A percentile compares a stretch with the other conserved stretches of the same genome.
Evolutionary conservation across 371 early-diverging fungal species (phyloP).

Genomic region (Lichtheimia corymbifera): DNA sequence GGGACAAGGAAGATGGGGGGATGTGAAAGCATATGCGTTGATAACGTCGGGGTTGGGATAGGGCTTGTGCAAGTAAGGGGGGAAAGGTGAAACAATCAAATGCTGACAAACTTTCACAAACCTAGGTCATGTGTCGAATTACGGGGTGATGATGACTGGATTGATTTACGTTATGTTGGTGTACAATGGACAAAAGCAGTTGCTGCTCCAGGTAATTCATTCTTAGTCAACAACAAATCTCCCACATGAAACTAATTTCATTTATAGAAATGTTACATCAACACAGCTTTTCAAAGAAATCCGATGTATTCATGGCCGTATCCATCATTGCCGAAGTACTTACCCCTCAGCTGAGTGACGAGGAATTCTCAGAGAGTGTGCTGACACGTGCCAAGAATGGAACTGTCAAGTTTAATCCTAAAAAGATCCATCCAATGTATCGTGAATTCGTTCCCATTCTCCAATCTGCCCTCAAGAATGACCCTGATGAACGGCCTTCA

Average conservation of each 20-base stretch:
- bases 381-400: conserved; percentile 15
- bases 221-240: not conserved
- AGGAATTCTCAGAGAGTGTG: conserved; percentile 19
- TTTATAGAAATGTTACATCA: conserved; percentile 25
- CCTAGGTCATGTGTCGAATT: too few relatives aligned
- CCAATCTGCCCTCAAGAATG: not conserved
- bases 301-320: conserved; percentile 43
- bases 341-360: conserved; percentile 24
- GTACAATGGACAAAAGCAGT: conserved; percentile 39
- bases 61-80: too few relatives aligned
- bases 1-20: not conserved
- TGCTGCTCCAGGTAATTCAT: conserved; percentile 29
- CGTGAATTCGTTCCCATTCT: not conserved
- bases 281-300: conserved; percentile 24
- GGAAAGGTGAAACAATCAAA: too few relatives aligned
- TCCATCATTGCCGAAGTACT: conserved; percentile 31
- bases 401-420: conserved; percentile 14
- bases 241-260: not conserved
- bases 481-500: not conserved
- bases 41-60: too few relatives aligned
- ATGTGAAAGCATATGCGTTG: too few relatives aligned
- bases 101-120: too few relatives aligned
- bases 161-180: conserved; percentile 6
- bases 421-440: conserved; percentile 13
- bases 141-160: too few relatives aligned